Evolutionary conservation across 257 asterid species (phyloP).

Genomic region (Eustoma russellianum): DNA sequence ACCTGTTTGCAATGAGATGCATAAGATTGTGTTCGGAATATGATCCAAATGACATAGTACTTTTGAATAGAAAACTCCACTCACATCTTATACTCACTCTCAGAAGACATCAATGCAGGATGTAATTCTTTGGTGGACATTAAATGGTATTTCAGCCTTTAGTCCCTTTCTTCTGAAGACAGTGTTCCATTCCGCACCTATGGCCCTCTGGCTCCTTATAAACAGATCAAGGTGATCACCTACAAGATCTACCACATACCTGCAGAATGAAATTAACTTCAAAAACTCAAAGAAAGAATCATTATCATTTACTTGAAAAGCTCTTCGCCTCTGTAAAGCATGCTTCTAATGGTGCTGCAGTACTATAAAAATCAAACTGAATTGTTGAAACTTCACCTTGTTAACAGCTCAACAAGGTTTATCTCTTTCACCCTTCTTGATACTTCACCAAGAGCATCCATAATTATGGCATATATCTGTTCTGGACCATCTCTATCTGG

Average conservation of each 20-base stretch:
- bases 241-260: slow-evolving; percentile 80
- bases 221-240: slow-evolving; percentile 91
- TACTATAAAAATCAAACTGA: no score
- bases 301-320: no score
- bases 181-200: slow-evolving; percentile 95
- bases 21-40: slow-evolving; percentile 21
- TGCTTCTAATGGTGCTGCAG: no score
- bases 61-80: slow-evolving; percentile 47
- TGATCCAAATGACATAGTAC: slow-evolving; percentile 10
- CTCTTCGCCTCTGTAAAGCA: no score
- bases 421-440: slow-evolving; percentile 70
- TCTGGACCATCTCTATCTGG: slow-evolving; percentile 90
- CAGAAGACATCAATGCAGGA: slow-evolving; percentile 94
- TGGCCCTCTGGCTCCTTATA: slow-evolving; percentile 77
- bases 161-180: slow-evolving; percentile 98
- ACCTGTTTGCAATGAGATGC: slow-evolving; percentile 33
- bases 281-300: neutral
- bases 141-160: slow-evolving; percentile 86
- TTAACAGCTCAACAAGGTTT: slow-evolving; percentile 85
- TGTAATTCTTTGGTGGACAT: slow-evolving; percentile 84
- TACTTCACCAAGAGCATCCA: slow-evolving; percentile 94
- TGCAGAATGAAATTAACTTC: slow-evolving; percentile 17
- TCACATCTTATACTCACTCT: slow-evolving; percentile 99
- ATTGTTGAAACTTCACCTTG: slow-evolving; percentile 39
- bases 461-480: slow-evolving; percentile 51